Conservation (phyloP, 176 grass and related monocot genomes). For the Themeda triandra region DNA sequence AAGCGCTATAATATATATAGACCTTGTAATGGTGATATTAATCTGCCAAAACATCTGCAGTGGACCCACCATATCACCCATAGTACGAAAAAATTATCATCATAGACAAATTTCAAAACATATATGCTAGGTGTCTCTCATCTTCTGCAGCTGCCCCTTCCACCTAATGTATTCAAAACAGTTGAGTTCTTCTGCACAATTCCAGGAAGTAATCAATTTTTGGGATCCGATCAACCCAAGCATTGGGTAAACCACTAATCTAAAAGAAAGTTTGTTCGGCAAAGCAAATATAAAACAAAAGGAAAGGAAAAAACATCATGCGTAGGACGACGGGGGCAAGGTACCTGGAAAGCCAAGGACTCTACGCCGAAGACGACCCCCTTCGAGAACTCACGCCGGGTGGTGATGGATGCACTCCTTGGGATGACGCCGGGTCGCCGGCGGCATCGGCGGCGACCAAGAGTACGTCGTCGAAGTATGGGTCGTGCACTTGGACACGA, state of each 20-base stretch:
- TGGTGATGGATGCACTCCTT: not conserved
- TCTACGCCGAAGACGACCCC: slow-evolving; percentile 47
- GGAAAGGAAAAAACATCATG: not conserved
- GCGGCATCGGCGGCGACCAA: not conserved
- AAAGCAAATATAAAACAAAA: not conserved
- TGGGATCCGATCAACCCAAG: no score
- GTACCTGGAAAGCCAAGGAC: slow-evolving; percentile 40
- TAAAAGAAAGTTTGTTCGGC: not conserved
- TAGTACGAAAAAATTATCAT: not conserved
- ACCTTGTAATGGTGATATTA: slow-evolving; percentile 94
- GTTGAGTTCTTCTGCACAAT: not conserved
- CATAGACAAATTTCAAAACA: no score
- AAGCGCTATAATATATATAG: not conserved
- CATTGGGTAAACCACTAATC: no score
- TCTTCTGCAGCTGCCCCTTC: slow-evolving; percentile 65
- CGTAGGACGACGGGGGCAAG: not conserved
- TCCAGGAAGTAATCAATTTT: not conserved
- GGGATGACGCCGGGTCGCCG: not conserved
- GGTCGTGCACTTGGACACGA: no score
- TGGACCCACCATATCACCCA: not conserved
- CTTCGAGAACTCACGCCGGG: slow-evolving; percentile 31
- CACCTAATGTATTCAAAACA: slow-evolving; percentile 17
- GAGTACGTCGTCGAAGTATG: not conserved
- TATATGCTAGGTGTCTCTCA: slow-evolving; percentile 21
- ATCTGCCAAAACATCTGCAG: slow-evolving; percentile 61